Evolutionary conservation across 345 rosid species (phyloP).

Genomic region (Streptanthus diversifolius): DNA sequence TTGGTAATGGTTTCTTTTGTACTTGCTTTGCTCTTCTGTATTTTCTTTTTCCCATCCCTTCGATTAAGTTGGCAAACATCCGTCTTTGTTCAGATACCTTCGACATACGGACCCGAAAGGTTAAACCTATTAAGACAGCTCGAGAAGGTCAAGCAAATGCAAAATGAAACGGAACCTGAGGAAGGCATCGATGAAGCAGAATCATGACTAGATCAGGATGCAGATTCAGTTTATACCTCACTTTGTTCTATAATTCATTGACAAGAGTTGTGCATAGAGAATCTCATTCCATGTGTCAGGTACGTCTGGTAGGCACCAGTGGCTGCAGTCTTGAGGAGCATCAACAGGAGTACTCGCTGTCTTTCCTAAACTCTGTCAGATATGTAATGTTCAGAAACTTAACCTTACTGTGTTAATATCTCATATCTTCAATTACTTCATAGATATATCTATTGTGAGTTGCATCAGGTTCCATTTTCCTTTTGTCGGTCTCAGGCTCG

Average conservation of each 20-base stretch:
- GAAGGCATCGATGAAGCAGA: slow-evolving; percentile 45
- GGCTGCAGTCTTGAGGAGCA: slow-evolving; percentile 93
- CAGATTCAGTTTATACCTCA: slow-evolving; percentile 18
- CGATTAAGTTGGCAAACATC: not conserved
- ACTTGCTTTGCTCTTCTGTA: slow-evolving; percentile 5
- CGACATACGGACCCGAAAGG: slow-evolving; percentile 91
- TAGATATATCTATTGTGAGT: slow-evolving; percentile 48
- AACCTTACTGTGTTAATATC: slow-evolving; percentile 39
- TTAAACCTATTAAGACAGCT: slow-evolving; percentile 86
- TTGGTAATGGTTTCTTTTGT: slow-evolving; percentile 48
- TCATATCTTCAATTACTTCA: slow-evolving; percentile 47
- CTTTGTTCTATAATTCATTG: slow-evolving; percentile 40
- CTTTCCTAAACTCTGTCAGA: slow-evolving; percentile 64
- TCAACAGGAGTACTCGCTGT: slow-evolving; percentile 50
- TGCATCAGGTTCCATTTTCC: slow-evolving; percentile 49
- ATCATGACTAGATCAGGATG: slow-evolving; percentile 33
- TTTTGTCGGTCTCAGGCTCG: slow-evolving; percentile 50
- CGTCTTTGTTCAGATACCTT: slow-evolving; percentile 71
- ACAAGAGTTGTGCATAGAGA: slow-evolving; percentile 63
- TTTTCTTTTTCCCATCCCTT: not conserved
- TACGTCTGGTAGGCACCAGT: slow-evolving; percentile 91
- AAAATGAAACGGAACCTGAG: slow-evolving; percentile 51
- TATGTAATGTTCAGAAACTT: slow-evolving; percentile 66
- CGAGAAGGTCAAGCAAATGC: slow-evolving; percentile 75
- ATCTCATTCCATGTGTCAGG: slow-evolving; percentile 90